Evolutionary conservation across 2,329 filamentous ascomycete species (phyloP), one percentile per base, ranked within the genome.

Genomic region (Blastomyces parvus): DNA sequence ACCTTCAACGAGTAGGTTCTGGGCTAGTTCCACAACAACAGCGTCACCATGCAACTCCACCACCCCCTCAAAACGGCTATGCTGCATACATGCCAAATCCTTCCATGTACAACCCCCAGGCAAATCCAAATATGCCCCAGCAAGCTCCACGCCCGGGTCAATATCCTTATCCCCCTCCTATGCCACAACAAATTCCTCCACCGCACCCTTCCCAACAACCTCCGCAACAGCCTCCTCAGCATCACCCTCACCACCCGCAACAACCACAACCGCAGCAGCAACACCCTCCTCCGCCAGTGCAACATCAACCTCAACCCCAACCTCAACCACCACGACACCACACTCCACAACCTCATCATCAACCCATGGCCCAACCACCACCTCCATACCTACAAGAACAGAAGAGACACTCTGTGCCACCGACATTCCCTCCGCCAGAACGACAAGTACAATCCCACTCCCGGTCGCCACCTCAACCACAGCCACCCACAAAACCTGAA

Each of bases 61-160:
- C 58, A 83, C 83, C 42, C 59, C 81, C 81, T 36, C 79, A 83
- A 64, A 89, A 88, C 70, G 89, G 85, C 62, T 96, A 89, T 74
- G 84, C 88, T 74, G 84, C 88, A 3, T 97, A 91, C 73, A 90
- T 95, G 81, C 86, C 89, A 2, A 91, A 94, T 66, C 89, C 89
- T 11, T 48, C 85, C 89, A 90, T 96, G 69, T 96, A 96, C 76
- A 90, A 91, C 70, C 86, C 85, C 11, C 88, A 82, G 66, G 76
- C 80, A 60, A 76, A 80, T 62, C 69, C 71, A 60, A 72, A 70
- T 64, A 77, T 79, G 67, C 82, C 81, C 72, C 79, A 78, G 25
- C 76, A 77, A 62, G 70, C 71, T 56, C 73, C 72, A 25, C 77
- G 79, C 53, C 79, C 79, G 50, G 68, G 67, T n/a, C 74, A 76